Evolutionary conservation across 768 basidiomycete species (phyloP).

Genomic region (Gloeostereum incarnatum): DNA sequence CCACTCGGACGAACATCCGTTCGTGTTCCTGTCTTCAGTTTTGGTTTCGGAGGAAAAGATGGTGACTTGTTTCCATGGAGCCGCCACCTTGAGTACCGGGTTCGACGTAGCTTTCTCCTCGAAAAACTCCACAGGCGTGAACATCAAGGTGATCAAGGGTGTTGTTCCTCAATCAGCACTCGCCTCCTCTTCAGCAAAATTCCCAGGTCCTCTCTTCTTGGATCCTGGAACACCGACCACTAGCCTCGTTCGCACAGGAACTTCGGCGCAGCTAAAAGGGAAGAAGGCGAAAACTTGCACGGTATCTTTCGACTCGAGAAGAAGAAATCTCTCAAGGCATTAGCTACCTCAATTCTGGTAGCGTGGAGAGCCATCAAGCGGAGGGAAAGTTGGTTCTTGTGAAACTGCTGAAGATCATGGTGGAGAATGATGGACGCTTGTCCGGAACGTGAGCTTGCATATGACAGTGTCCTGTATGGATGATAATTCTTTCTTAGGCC

Average conservation of each 20-base stretch:
- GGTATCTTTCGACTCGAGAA: conserved; percentile 68
- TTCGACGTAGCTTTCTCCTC: conserved; percentile 73
- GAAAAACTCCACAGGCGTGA: conserved; percentile 58
- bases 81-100: conserved; percentile 54
- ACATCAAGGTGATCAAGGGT: conserved; percentile 57
- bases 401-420: conserved; percentile 66
- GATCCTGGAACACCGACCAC: conserved; percentile 61
- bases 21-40: conserved; percentile 73
- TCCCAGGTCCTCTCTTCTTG: conserved; percentile 82
- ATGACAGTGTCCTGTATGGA: not conserved
- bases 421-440: conserved; percentile 84
- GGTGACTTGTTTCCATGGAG: conserved; percentile 80
- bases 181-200: conserved; percentile 43
- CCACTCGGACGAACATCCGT: conserved; percentile 66
- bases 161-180: conserved; percentile 61
- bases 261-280: conserved; percentile 57
- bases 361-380: conserved; percentile 42
- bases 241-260: conserved; percentile 63
- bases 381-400: conserved; percentile 75
- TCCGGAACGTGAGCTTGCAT: conserved; percentile 65
- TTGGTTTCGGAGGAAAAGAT: conserved; percentile 93
- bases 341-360: conserved; percentile 51
- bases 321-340: conserved; percentile 73
- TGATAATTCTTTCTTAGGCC: conserved; percentile 22
- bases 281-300: conserved; percentile 74